Evolutionary conservation across 257 asterid species (phyloP), one percentile per base, ranked within the genome.

Genomic region (Nicotiana undulata): DNA sequence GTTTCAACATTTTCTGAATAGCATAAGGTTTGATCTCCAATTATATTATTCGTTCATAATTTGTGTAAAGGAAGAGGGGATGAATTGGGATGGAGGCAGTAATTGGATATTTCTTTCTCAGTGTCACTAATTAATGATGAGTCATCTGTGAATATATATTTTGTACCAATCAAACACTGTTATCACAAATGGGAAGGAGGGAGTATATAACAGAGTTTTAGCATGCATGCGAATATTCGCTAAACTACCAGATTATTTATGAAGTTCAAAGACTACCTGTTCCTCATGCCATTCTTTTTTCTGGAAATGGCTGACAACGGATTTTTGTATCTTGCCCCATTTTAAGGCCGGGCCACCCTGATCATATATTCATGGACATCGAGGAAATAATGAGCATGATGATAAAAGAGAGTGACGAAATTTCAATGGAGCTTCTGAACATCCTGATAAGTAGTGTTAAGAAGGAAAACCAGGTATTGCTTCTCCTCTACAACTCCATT

Each of bases 401-500:
- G 59, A 87, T 92, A 80, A 82, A 86, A 79, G 92, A 92, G 83
- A 88, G 84, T 80, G 90, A 89, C 70, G 86, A 28, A 44, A 79
- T 92, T 80, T 85, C 97, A 81, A 32, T 79, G 56, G 90, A 88
- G 78, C 90, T 92, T 76, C 85, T 90, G 75, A 84, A 75, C 63
- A 89, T 89, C 77, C 90, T 92, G 82, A 80, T 92, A 75, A 83
- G 65, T 63, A 88, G 90, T 85, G 89, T 89, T 61, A 89, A 84
- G 83, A 88, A 75, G 90, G 86, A 83, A 52, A 88, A 84, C 75
- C 84, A 87, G 97, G 93, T 87, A 84, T 79, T 26, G 24, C 76
- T 44, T 61, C 63, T 67, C 29, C 68, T 63, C 79, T 13, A 52
- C 79, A 34, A 13, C 58, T 77, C 34, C 40, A 58, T 34, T 63